Percentiles rank a stretch among this genome's conserved stretches.
phyloP scores from a whole-genome alignment of 371 early-diverging fungal genomes.

The Actinomortierella wolfii region DNA sequence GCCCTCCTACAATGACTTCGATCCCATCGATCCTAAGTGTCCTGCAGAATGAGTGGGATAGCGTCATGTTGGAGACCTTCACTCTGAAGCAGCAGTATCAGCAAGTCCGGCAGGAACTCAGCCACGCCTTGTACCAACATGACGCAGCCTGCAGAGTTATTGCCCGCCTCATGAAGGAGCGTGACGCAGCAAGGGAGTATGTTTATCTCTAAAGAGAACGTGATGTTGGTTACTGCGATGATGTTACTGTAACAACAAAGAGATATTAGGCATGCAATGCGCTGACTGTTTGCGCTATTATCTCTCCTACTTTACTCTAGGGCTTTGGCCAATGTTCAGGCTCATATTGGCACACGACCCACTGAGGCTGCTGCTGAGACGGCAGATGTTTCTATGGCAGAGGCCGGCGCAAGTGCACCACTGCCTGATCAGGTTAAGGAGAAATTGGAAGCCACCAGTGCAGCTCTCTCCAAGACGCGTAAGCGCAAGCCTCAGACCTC shows the following conservation, averaged over 20 bases:
- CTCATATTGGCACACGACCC: conserved; percentile 59
- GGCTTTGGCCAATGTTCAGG: conserved; percentile 73
- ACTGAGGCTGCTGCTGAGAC: conserved; percentile 51
- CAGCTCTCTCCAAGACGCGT: conserved; percentile 70
- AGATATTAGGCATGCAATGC: not conserved
- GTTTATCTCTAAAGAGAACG: conserved; percentile 12
- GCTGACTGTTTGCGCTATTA: too few relatives aligned
- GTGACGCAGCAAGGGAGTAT: conserved; percentile 89
- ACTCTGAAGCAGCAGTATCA: conserved; percentile 91
- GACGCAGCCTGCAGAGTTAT: conserved; percentile 96
- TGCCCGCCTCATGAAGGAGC: conserved; percentile 88
- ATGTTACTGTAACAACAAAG: not conserved
- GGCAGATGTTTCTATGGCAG: conserved; percentile 71
- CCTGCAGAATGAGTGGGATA: conserved; percentile 95
- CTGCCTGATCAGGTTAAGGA: conserved; percentile 49
- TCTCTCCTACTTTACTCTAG: conserved; percentile 21
- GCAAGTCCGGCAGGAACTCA: conserved; percentile 88
- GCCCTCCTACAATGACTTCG: conserved; percentile 89
- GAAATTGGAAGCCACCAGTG: conserved; percentile 64
- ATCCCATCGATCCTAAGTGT: conserved; percentile 88
- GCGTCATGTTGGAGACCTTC: conserved; percentile 90
- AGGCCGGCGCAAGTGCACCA: conserved; percentile 40
- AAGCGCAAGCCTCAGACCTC: conserved; percentile 84
- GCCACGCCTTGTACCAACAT: conserved; percentile 91
- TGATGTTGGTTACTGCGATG: not conserved